These are phyloP conservation scores for Pythium insidiosum DNA, from an alignment of 352 stramenopile species.

Conservation along the genomic window DNA sequence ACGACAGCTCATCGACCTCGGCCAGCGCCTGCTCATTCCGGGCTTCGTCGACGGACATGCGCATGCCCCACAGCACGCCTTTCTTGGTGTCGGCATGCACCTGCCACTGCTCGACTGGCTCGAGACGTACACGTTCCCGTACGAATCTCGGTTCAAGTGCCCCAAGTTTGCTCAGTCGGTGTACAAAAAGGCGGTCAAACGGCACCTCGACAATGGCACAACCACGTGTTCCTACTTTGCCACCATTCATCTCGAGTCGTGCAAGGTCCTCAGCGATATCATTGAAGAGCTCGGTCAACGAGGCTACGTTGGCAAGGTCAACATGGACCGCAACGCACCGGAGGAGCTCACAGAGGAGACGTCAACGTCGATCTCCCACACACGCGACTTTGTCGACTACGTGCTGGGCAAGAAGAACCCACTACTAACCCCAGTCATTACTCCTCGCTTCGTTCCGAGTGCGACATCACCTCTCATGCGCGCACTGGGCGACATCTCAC, in stretches of 20 bases:
- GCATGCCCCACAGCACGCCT: constrained; percentile 92
- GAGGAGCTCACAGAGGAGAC: constrained; percentile 83
- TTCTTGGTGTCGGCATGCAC: constrained; percentile 91
- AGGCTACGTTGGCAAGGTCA: constrained; percentile 92
- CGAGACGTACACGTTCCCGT: constrained; percentile 92
- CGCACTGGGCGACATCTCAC: constrained; percentile 70
- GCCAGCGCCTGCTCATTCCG: constrained; percentile 81
- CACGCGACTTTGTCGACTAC: constrained; percentile 84
- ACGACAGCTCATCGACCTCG: constrained; percentile 65
- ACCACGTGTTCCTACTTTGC: constrained; percentile 94
- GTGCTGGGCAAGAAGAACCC: constrained; percentile 59
- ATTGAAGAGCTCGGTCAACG: constrained; percentile 80
- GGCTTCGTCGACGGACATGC: constrained; percentile 93
- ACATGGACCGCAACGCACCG: constrained; percentile 92
- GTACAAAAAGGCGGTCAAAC: constrained; percentile 85
- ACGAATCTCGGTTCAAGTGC: constrained; percentile 77
- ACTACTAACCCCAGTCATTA: constrained; percentile 87
- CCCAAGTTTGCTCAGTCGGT: constrained; percentile 60
- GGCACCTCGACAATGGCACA: constrained; percentile 85
- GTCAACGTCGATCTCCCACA: constrained; percentile 73
- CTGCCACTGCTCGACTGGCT: constrained; percentile 91
- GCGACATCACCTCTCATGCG: constrained; percentile 81
- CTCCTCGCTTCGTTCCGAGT: constrained; percentile 90
- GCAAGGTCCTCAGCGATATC: constrained; percentile 87
- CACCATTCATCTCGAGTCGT: constrained; percentile 87